Evolutionary conservation across 768 basidiomycete species (phyloP).

Genomic region (Boletus rubropictus): DNA sequence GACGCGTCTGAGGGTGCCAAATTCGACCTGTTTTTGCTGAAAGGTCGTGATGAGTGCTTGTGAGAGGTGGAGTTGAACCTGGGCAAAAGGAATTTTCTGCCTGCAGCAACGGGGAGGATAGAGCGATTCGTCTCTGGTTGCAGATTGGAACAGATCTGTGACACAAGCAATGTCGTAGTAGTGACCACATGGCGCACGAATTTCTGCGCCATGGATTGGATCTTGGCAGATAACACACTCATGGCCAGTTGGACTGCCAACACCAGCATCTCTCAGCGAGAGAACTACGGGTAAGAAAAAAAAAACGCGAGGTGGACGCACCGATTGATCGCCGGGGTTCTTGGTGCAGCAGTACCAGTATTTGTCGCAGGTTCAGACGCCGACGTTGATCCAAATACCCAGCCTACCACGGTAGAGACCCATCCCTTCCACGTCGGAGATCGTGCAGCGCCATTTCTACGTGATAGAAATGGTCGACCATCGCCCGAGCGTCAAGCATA

Average conservation of each 20-base stretch:
- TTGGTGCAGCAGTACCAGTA: background rate
- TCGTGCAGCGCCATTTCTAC: background rate
- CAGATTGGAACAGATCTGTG: constrained; percentile 31
- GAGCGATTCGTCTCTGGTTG: constrained; percentile 35
- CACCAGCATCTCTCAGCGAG: background rate
- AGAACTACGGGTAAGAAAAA: background rate
- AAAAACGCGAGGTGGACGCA: background rate
- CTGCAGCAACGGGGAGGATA: constrained; percentile 39
- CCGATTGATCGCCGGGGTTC: constrained; percentile 6
- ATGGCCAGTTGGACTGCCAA: constrained; percentile 21
- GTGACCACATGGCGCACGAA: constrained; percentile 33
- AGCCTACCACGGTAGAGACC: constrained; percentile 13
- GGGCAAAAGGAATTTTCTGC: constrained; percentile 23
- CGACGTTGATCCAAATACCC: background rate
- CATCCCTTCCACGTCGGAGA: constrained; percentile 18
- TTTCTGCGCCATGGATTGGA: constrained; percentile 21
- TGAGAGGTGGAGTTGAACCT: constrained; percentile 24
- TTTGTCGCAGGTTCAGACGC: background rate
- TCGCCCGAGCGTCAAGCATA: background rate
- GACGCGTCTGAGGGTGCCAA: constrained; percentile 31
- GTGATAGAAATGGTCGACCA: background rate
- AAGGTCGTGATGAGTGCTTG: constrained; percentile 16
- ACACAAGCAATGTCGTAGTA: constrained; percentile 33
- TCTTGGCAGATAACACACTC: constrained; percentile 35
- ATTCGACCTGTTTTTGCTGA: constrained; percentile 27